These are phyloP conservation scores for Dichotomocladium elegans DNA, from an alignment of 371 early-diverging fungal genomes.

Conservation along the genomic window DNA sequence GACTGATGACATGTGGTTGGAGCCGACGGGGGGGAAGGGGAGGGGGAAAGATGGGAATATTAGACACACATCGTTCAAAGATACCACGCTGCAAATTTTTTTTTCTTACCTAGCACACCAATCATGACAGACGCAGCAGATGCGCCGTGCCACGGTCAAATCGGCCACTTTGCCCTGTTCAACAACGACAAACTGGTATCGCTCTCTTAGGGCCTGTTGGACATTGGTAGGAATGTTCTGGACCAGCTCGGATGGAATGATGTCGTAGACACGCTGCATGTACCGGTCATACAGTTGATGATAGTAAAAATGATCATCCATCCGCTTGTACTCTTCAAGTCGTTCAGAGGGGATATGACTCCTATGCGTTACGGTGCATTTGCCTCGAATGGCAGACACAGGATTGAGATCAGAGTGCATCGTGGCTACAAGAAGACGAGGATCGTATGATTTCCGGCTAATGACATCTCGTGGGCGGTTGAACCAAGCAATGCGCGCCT, in stretches of 20 bases:
- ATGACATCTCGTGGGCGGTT: slow-evolving; percentile 80
- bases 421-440: slow-evolving; percentile 75
- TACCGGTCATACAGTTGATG: slow-evolving; percentile 85
- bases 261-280: slow-evolving; percentile 84
- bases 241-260: slow-evolving; percentile 72
- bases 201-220: slow-evolving; percentile 56
- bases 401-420: slow-evolving; percentile 89
- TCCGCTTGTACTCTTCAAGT: slow-evolving; percentile 51
- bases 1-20: slow-evolving; percentile 20
- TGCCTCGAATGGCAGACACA: slow-evolving; percentile 76
- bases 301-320: slow-evolving; percentile 78
- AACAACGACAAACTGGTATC: slow-evolving; percentile 78
- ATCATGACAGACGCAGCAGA: slow-evolving; percentile 72
- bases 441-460: slow-evolving; percentile 66
- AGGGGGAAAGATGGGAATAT: neutral
- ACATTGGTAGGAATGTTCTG: slow-evolving; percentile 78
- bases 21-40: neutral
- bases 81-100: neutral
- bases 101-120: slow-evolving; percentile 67
- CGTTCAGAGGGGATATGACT: slow-evolving; percentile 57
- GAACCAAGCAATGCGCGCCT: slow-evolving; percentile 76
- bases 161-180: slow-evolving; percentile 79
- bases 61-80: neutral
- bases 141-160: slow-evolving; percentile 64
- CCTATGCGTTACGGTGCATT: slow-evolving; percentile 71